A percentile compares a stretch with the other conserved stretches of the same genome.
Conservation (phyloP, 768 basidiomycete genomes). For the Austroboletus eburneus region DNA sequence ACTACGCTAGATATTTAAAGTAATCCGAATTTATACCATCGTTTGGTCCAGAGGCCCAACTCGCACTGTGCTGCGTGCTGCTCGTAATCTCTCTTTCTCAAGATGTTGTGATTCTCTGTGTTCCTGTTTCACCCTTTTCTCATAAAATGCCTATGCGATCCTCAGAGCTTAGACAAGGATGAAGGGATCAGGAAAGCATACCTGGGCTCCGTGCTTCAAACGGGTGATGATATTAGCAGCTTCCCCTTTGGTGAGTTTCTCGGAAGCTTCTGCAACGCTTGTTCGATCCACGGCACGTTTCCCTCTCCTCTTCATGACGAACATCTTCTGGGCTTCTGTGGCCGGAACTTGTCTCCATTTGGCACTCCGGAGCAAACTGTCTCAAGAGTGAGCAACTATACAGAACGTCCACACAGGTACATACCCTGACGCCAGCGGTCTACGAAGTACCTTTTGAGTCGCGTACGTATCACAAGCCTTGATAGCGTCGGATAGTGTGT, state of each 20-base stretch:
- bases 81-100: conserved; percentile 49
- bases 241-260: conserved; percentile 65
- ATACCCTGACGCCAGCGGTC: conserved; percentile 49
- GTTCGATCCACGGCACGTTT: conserved; percentile 22
- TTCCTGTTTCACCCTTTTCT: conserved; percentile 45
- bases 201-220: conserved; percentile 72
- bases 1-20: not conserved
- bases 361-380: conserved; percentile 59
- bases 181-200: conserved; percentile 25
- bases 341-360: conserved; percentile 63
- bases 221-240: conserved; percentile 78
- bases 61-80: conserved; percentile 50
- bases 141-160: conserved; percentile 45
- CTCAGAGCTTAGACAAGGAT: not conserved
- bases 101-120: conserved; percentile 32
- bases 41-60: conserved; percentile 50
- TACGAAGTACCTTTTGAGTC: conserved; percentile 48
- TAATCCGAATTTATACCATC: conserved; percentile 5
- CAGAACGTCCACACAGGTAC: conserved; percentile 4
- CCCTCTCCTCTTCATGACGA: conserved; percentile 52
- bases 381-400: conserved; percentile 1
- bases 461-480: conserved; percentile 69
- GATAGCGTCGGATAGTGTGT: conserved; percentile 55
- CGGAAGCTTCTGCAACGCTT: conserved; percentile 28
- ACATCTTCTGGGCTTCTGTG: conserved; percentile 52